Conservation (phyloP, 2,329 filamentous ascomycete genomes). For the Myotisia sp. region DNA sequence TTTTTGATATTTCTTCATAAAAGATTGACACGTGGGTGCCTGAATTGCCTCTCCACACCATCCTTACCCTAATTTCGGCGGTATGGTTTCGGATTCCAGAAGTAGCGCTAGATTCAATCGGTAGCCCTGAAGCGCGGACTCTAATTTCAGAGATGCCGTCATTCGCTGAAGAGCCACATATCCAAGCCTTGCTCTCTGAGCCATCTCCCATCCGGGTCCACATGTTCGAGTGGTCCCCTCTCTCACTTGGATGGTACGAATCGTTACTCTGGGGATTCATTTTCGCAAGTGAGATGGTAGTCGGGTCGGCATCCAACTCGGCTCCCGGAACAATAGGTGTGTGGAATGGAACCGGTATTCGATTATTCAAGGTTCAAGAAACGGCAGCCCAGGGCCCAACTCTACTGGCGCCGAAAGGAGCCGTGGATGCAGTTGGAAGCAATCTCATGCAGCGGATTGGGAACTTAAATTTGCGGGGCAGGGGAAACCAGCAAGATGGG, state of each 20-base stretch:
- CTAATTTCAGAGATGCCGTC: constrained; percentile 31
- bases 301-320: constrained; percentile 28
- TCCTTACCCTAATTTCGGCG: constrained; percentile 58
- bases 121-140: constrained; percentile 28
- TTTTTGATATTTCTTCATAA: background rate
- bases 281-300: constrained; percentile 76
- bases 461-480: constrained; percentile 55
- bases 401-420: constrained; percentile 70
- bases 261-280: constrained; percentile 87
- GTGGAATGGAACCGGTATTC: constrained; percentile 83
- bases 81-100: constrained; percentile 39
- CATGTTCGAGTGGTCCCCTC: constrained; percentile 83
- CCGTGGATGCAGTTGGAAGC: constrained; percentile 83
- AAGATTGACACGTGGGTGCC: constrained; percentile 88
- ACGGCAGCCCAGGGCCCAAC: constrained; percentile 66
- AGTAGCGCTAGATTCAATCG: constrained; percentile 29
- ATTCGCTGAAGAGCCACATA: constrained; percentile 37
- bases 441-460: constrained; percentile 79
- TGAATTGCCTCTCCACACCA: constrained; percentile 75
- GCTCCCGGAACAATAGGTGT: constrained; percentile 77
- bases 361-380: constrained; percentile 80
- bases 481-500: constrained; percentile 23
- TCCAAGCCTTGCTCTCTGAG: constrained; percentile 55
- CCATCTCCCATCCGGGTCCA: constrained; percentile 62
- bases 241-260: constrained; percentile 90